Conservation (phyloP, 1,284 basidiomycete species). For the Phylloboletellus chloephorus region DNA sequence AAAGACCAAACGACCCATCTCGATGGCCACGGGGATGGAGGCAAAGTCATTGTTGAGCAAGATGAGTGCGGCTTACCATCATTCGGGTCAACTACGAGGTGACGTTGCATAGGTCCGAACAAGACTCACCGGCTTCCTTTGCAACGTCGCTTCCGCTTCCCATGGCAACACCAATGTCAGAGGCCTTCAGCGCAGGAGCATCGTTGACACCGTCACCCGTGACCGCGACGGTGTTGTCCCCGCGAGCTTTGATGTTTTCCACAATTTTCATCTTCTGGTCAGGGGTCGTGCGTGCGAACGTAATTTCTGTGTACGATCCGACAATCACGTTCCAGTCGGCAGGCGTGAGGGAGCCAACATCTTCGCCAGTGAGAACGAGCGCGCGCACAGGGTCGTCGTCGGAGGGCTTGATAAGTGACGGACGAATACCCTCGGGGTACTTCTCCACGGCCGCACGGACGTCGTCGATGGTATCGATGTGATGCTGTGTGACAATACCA, state of each 20-base stretch:
- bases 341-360: slow-evolving; percentile 40
- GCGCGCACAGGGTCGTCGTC: slow-evolving; percentile 29
- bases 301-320: slow-evolving; percentile 49
- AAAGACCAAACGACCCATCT: slow-evolving; percentile 51
- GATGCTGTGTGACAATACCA: slow-evolving; percentile 50
- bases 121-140: slow-evolving; percentile 45
- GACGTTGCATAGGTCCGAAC: neutral
- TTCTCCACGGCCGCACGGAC: slow-evolving; percentile 27
- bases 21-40: slow-evolving; percentile 38
- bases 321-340: slow-evolving; percentile 46
- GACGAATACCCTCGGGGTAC: slow-evolving; percentile 13
- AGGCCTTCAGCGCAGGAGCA: slow-evolving; percentile 62
- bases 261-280: slow-evolving; percentile 59
- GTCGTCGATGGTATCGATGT: slow-evolving; percentile 38
- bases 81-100: neutral
- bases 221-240: slow-evolving; percentile 49
- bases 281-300: slow-evolving; percentile 56
- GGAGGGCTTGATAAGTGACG: slow-evolving; percentile 26
- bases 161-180: slow-evolving; percentile 85
- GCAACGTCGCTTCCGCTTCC: slow-evolving; percentile 83
- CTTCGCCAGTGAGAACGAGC: slow-evolving; percentile 43
- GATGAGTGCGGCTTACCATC: slow-evolving; percentile 26
- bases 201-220: slow-evolving; percentile 59
- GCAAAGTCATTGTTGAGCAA: slow-evolving; percentile 34
- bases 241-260: slow-evolving; percentile 44